Evolutionary conservation across 805 yeast species (phyloP), one percentile per base, ranked within the genome.

Genomic region (Pichia kluyveri): DNA sequence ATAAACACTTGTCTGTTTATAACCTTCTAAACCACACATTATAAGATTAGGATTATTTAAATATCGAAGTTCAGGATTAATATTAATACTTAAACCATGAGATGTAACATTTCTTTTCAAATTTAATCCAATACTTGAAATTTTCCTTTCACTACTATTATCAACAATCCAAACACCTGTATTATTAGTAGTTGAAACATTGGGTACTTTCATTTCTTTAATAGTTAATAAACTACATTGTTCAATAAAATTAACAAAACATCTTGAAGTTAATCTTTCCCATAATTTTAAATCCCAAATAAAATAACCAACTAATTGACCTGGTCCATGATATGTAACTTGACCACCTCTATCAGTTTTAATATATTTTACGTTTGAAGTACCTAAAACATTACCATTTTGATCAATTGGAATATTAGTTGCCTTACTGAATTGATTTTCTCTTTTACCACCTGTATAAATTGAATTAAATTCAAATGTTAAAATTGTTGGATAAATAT

Each of bases 271-370:
- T 41, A 78, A 62, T 48, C 73, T 66, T 34, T 67, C 57, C 56
- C 85, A 84, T 32, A 76, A 72, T 53, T 75, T 73, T 46, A 93
- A 68, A 62, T 93, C 90, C 31, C 86, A 46, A 1, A 93, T 73
- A 11, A 93, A 82, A 60, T 91, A 93, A 6, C 87, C 79, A 2
- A 90, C 96, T 38, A 88, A 61, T 65, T 93, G 99, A 0, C 99
- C 99, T 1, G 93, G 85, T 0, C 98, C 98, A 67, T 93, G 99
- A 71, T 86, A 93, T 0, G 99, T 93, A 1, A 93, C 79, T 61
- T 93, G 95, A 0, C 99, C 99, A 15, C 99, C 99, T 52, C 99
- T 71, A 46, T 80, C 80, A 0, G 93, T 76, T 57, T 86, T 91
- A n/a, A 82, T 75, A 59, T 79, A 86, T 31, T 72, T 72, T 15